Evolutionary conservation across 1,284 basidiomycete species (phyloP), one percentile per base, ranked within the genome.

Genomic region (Malassezia dermatis): DNA sequence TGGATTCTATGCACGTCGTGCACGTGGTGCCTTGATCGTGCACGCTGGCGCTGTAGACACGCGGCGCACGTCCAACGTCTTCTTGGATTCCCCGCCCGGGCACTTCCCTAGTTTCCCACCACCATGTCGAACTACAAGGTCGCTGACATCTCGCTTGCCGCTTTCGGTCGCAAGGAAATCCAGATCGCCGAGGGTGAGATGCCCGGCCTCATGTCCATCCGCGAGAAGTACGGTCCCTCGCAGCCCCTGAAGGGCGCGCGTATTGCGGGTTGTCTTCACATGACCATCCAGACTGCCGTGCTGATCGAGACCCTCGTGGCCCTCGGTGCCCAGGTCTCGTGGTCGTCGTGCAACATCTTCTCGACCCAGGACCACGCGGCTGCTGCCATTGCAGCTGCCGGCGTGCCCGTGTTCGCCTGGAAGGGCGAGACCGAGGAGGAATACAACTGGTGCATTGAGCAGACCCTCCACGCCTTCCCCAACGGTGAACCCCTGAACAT

Each of bases 261-360:
- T 66, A 89, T 98, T 72, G 93, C 89, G 64, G 94, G 94, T 72
- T 60, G 60, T 35, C 44, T 64, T 41, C 63, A 64, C 64, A 87
- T 88, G 88, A 93, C 89, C 71, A 89, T 93, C 75, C 90, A 95
- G 78, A 95, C 91, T 21, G 65, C 66, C 40, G 64, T 67, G 43
- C 64, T 74, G 49, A 75, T 75, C 61, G 70, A 70, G 69, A 74
- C 67, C 37, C 82, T 99, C 68, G 86, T 84, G 65, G 85, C 85
- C 65, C 84, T 98, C 71, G 93, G 93, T 76, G 93, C 94, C 64
- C 86, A 96, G 78, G 93, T 99, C 62, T 84, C 93, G 68, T 99
- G 93, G 94, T 98, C 94, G 43, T 98, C 93, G 69, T 95, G 91
- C 80, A 98, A 99, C 82, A 99, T 99, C 77, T 99, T 94, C 81